Evolutionary conservation across 352 stramenopile species (phyloP).

Genomic region (Globisporangium carolinianum): DNA sequence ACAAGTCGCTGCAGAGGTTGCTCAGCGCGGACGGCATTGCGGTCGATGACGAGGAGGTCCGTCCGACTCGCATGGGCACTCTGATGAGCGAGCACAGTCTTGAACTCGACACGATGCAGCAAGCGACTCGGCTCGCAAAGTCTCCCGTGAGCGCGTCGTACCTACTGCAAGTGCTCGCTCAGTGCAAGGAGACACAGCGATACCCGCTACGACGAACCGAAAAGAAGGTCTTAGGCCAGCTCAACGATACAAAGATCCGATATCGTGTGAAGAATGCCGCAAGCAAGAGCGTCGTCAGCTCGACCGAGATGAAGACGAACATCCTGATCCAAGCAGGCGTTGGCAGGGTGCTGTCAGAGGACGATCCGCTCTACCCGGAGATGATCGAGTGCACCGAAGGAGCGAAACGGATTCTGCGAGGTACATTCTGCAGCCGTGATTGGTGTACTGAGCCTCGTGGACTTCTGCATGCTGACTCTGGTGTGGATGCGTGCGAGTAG

Average conservation of each 20-base stretch:
- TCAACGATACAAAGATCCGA: conserved; percentile 16
- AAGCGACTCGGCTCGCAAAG: conserved; percentile 22
- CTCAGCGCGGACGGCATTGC: conserved; percentile 19
- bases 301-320: conserved; percentile 22
- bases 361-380: conserved; percentile 17
- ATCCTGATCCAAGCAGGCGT: conserved; percentile 32
- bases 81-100: conserved; percentile 75
- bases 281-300: conserved; percentile 10
- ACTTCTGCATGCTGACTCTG: neutral
- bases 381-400: conserved; percentile 11
- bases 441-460: neutral
- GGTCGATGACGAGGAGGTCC: conserved; percentile 17
- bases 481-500: neutral
- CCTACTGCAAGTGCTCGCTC: conserved; percentile 18
- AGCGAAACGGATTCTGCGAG: conserved; percentile 20
- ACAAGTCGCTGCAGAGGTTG: conserved; percentile 29
- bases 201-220: conserved; percentile 23
- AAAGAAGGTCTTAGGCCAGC: conserved; percentile 19
- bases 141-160: conserved; percentile 6
- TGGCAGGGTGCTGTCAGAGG: conserved; percentile 4
- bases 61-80: conserved; percentile 23
- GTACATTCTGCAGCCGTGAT: conserved; percentile 3
- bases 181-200: conserved; percentile 19
- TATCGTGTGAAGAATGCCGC: conserved; percentile 7
- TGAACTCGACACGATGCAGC: conserved; percentile 50